Conservation (phyloP, 2,329 filamentous ascomycete species). For the Scleromitrula shiraiana region DNA sequence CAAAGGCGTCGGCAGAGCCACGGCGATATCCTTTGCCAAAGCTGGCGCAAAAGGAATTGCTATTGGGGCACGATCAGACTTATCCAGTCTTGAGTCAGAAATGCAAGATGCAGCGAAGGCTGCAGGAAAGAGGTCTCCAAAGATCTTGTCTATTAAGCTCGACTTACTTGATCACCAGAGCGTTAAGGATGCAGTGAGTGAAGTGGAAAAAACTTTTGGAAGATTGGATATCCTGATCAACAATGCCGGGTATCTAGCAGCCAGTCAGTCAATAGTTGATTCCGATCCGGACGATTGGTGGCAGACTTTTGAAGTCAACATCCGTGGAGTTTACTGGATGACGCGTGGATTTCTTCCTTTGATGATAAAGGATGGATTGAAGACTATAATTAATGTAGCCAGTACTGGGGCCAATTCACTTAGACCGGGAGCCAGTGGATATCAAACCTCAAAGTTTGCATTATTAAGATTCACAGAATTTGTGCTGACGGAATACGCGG, state of each 20-base stretch:
- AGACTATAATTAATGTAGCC: constrained; percentile 41
- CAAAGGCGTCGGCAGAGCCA: constrained; percentile 19
- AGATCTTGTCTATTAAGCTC: constrained; percentile 15
- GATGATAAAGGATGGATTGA: constrained; percentile 25
- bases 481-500: constrained; percentile 37
- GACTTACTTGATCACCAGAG: constrained; percentile 14
- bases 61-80: constrained; percentile 15
- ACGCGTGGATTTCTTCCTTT: constrained; percentile 16
- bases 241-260: constrained; percentile 19
- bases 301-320: constrained; percentile 20
- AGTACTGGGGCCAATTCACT: constrained; percentile 36
- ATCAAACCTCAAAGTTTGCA: constrained; percentile 42
- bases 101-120: constrained; percentile 15
- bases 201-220: constrained; percentile 16
- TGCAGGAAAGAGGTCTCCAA: constrained; percentile 15
- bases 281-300: constrained; percentile 15
- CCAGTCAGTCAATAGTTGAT: constrained; percentile 9
- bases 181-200: constrained; percentile 10
- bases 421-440: constrained; percentile 34
- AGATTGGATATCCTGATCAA: constrained; percentile 23
- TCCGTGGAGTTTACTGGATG: constrained; percentile 17
- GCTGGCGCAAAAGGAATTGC: constrained; percentile 19
- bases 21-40: constrained; percentile 20
- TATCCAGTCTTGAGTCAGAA: constrained; percentile 13
- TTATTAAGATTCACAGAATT: constrained; percentile 42